phyloP scores from a whole-genome alignment of 2,329 filamentous ascomycete species.

The Teratosphaeria epicoccoides region DNA sequence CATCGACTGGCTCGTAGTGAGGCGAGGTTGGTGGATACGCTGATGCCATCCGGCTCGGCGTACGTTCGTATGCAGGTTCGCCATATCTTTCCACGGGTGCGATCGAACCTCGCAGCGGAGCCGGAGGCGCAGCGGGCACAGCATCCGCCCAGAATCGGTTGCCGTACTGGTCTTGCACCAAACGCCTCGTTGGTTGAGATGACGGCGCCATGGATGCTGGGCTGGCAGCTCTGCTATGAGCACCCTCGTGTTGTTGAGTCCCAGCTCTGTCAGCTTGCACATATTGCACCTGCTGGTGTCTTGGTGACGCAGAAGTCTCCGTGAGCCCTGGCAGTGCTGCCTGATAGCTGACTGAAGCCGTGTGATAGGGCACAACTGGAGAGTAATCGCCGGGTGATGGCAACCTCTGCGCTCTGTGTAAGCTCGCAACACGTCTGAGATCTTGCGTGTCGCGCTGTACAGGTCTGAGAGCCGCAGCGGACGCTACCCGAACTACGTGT shows the following conservation, averaged over 20 bases:
- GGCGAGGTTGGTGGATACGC: slow-evolving; percentile 21
- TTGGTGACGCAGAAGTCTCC: slow-evolving; percentile 15
- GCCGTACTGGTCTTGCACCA: slow-evolving; percentile 73
- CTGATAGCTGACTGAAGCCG: slow-evolving; percentile 32
- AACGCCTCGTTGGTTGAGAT: slow-evolving; percentile 36
- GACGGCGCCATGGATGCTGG: slow-evolving; percentile 38
- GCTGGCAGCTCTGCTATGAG: slow-evolving; percentile 30
- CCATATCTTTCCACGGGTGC: slow-evolving; percentile 25
- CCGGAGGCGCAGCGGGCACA: slow-evolving; percentile 22
- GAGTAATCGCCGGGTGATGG: slow-evolving; percentile 34
- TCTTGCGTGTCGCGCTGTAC: slow-evolving; percentile 36
- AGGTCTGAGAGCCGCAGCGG: slow-evolving; percentile 25
- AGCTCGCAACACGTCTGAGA: slow-evolving; percentile 37
- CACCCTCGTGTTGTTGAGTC: slow-evolving; percentile 18
- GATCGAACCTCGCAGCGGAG: slow-evolving; percentile 38
- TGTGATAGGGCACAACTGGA: slow-evolving; percentile 28
- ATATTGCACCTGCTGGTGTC: slow-evolving; percentile 29
- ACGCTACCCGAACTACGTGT: slow-evolving; percentile 27
- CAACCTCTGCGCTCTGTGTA: slow-evolving; percentile 37
- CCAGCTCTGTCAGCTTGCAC: slow-evolving; percentile 29
- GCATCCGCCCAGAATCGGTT: slow-evolving; percentile 61
- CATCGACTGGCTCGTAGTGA: slow-evolving; percentile 37
- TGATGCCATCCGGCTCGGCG: slow-evolving; percentile 38
- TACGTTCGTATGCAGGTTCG: slow-evolving; percentile 47
- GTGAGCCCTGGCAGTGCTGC: neutral